Base-by-base conservation (phyloP, 1,284 basidiomycete genomes). In the Cutaneotrichosporon sp. region DNA sequence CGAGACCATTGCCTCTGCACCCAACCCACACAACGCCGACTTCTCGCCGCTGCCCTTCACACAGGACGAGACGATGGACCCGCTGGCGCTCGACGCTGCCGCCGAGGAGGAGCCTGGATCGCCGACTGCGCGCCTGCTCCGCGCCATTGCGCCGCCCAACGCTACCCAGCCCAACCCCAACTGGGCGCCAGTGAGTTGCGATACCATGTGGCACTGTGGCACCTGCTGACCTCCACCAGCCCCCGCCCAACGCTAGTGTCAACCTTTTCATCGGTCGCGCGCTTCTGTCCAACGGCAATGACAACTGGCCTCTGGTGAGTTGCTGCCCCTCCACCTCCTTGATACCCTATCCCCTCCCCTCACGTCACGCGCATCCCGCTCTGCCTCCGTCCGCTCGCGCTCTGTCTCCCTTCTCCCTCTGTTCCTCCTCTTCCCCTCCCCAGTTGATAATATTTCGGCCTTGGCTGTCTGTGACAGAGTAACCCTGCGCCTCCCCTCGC, bases 241-340 rank as follows among this genome's bases (percentile, higher is more conserved):
- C 76, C 27, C 76, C 76, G n/a, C 76, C 72, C 22, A 75, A 75
- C 61, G 74, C 76, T 4, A 75, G 73, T 68, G 76, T 78, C 52
- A 78, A 78, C 62, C 65, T 78, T 16, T 78, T 72, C 60, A 78
- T 78, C 55, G 76, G 76, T 56, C 75, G 76, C 46, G 76, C 76
- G 47, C 65, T 78, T 22, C 65, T 78, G 9, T 70, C 74, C 7
- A 72, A 77, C 46, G 76, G 76, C 18, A 78, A 78, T 61, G 76
- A 78, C 64, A 78, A 78, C 65, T 78, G 76, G 76, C 76, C 76
- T 59, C 58, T 78, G 65, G 76, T 78, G 60, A 69, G 73, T 63
- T 16, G 24, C 18, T 53, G 16, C 14, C 20, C 18, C 27, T 16
- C 38, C n/a, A 25, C 18, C 29, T 55, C 52, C 24, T n/a, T 20